phyloP scores from a whole-genome alignment of 2,329 filamentous ascomycete genomes.

The Arthrinium puccinioides region DNA sequence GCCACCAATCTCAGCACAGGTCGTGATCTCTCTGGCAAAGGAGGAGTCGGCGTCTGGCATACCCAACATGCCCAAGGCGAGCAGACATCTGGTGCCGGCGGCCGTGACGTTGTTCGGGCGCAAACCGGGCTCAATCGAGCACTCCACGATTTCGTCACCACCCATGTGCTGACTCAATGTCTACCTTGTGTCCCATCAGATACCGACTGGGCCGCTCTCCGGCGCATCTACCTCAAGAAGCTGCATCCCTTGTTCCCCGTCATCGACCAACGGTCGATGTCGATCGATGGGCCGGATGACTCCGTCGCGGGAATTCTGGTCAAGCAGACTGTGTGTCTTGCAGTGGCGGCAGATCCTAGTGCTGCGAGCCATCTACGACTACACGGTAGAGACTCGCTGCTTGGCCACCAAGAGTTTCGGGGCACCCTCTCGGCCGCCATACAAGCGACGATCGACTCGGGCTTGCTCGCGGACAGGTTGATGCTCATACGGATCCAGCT shows the following conservation, averaged over 20 bases:
- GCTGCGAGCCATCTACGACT: conserved; percentile 38
- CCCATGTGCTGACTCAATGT: conserved; percentile 37
- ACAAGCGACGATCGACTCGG: conserved; percentile 42
- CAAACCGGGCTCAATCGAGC: background rate
- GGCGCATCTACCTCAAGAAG: conserved; percentile 40
- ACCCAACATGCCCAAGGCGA: conserved; percentile 14
- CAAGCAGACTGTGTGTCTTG: conserved; percentile 47
- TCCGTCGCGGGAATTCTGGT: conserved; percentile 31
- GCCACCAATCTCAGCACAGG: conserved; percentile 34
- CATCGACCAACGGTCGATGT: conserved; percentile 23
- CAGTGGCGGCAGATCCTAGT: conserved; percentile 42
- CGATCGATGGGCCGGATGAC: conserved; percentile 7
- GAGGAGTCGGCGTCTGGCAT: conserved; percentile 51
- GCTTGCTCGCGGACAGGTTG: conserved; percentile 45
- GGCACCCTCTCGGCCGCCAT: conserved; percentile 40
- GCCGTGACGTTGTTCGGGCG: conserved; percentile 19
- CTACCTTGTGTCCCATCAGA: conserved; percentile 40
- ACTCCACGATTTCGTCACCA: conserved; percentile 23
- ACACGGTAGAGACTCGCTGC: conserved; percentile 27
- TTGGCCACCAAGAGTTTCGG: conserved; percentile 41
- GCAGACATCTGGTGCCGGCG: background rate
- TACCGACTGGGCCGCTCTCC: conserved; percentile 37
- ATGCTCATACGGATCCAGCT: conserved; percentile 46
- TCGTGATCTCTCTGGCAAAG: conserved; percentile 34
- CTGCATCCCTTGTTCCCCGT: conserved; percentile 49